Conservation (phyloP, 1,284 basidiomycete genomes). For the Microbotryomycetes sp. region DNA sequence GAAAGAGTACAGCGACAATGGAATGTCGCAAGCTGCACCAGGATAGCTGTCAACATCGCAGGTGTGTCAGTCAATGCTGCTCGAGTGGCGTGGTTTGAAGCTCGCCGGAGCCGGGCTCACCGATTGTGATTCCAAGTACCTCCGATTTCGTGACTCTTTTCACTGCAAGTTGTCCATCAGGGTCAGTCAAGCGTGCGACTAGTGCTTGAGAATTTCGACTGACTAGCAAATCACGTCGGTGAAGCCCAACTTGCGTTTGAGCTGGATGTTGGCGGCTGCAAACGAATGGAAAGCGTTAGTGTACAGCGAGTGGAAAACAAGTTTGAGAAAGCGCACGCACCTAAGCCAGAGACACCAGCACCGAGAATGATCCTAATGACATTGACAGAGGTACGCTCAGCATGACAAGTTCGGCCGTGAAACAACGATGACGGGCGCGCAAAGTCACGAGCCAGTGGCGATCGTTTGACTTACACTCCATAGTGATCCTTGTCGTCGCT, state of each 20-base stretch:
- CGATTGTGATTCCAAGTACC: slow-evolving; percentile 26
- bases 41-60: slow-evolving; percentile 15
- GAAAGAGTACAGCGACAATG: slow-evolving; percentile 29
- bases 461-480: not conserved
- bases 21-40: slow-evolving; percentile 30
- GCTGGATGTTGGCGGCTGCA: slow-evolving; percentile 25
- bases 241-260: slow-evolving; percentile 22
- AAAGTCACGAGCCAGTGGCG: no score
- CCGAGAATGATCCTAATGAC: slow-evolving; percentile 2
- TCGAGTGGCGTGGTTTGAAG: no score
- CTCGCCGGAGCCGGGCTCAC: not conserved
- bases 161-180: slow-evolving; percentile 1
- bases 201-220: not conserved
- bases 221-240: slow-evolving; percentile 30
- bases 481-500: slow-evolving; percentile 1
- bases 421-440: not conserved
- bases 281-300: not conserved
- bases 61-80: not conserved
- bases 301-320: not conserved
- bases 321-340: not conserved
- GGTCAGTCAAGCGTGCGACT: not conserved
- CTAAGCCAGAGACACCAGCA: slow-evolving; percentile 8
- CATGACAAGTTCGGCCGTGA: not conserved
- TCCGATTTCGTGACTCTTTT: slow-evolving; percentile 25
- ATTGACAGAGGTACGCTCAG: not conserved